phyloP scores from a whole-genome alignment of 2,329 filamentous ascomycete species.

The Alternaria dauci region DNA sequence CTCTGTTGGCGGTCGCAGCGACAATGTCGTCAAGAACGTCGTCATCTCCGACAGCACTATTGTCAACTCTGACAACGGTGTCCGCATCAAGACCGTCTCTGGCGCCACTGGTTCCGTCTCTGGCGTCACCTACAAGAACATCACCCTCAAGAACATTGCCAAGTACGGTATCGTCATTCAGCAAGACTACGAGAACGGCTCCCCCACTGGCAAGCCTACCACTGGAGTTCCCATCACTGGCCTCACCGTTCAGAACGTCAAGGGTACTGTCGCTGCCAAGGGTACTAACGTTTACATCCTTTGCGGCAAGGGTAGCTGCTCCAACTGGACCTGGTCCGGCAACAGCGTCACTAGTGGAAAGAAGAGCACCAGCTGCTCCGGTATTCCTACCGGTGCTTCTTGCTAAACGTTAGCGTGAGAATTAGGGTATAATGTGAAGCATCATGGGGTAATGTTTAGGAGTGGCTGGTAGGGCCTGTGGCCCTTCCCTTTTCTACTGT shows the following conservation, averaged over 20 bases:
- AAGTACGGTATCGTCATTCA: constrained; percentile 63
- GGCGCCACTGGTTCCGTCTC: constrained; percentile 62
- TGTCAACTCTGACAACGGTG: constrained; percentile 63
- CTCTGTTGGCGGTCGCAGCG: constrained; percentile 63
- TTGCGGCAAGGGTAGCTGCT: constrained; percentile 63
- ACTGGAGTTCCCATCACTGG: constrained; percentile 58
- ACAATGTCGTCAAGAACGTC: constrained; percentile 65
- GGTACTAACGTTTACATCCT: constrained; percentile 61
- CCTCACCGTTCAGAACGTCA: constrained; percentile 54
- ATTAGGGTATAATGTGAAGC: neutral
- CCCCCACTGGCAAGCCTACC: constrained; percentile 56
- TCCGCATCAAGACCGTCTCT: constrained; percentile 66
- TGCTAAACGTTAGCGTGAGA: constrained; percentile 31
- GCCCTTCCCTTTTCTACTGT: constrained; percentile 1
- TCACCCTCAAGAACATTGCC: constrained; percentile 55
- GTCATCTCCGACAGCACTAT: constrained; percentile 60
- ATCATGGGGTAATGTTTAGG: neutral
- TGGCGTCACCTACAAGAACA: constrained; percentile 58
- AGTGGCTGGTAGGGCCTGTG: neutral
- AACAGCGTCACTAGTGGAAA: constrained; percentile 53
- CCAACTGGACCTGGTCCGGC: constrained; percentile 63
- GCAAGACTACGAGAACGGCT: constrained; percentile 62
- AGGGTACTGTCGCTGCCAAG: constrained; percentile 47
- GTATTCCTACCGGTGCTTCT: constrained; percentile 49
- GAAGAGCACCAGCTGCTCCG: constrained; percentile 43